Percentiles rank a stretch among this genome's conserved stretches.
These are phyloP conservation scores for Fraxinus platypoda DNA, from an alignment of 305 asterid species.

Conservation along the genomic window DNA sequence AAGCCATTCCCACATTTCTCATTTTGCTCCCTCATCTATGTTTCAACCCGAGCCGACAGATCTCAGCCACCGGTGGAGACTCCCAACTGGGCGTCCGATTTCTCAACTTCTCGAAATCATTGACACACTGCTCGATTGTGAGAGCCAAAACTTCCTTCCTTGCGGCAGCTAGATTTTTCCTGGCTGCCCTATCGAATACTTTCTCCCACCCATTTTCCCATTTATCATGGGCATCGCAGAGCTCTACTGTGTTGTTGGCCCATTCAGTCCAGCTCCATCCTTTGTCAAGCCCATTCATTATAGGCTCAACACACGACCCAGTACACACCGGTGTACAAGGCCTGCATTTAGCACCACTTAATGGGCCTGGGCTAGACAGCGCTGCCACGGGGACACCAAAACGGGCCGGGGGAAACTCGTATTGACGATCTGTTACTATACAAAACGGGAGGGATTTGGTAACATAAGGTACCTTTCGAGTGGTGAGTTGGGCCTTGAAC, in stretches of 20 bases:
- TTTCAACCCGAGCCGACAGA: constrained; percentile 56
- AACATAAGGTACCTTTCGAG: constrained; percentile 40
- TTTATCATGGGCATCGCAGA: constrained; percentile 67
- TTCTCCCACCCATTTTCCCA: constrained; percentile 82
- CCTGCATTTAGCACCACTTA: constrained; percentile 83
- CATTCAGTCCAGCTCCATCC: constrained; percentile 93
- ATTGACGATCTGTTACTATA: constrained; percentile 66
- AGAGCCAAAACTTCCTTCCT: constrained; percentile 48
- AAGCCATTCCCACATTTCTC: constrained; percentile 5
- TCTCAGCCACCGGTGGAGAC: constrained; percentile 52
- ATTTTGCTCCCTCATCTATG: constrained; percentile 10
- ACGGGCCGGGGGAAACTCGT: constrained; percentile 54
- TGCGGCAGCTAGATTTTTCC: constrained; percentile 40
- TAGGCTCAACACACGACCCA: constrained; percentile 56
- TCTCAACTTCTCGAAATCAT: constrained; percentile 50
- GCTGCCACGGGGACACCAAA: constrained; percentile 79
- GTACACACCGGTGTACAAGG: constrained; percentile 67
- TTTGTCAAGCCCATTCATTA: constrained; percentile 46
- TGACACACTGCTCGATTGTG: constrained; percentile 50
- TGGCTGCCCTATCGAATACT: constrained; percentile 50
- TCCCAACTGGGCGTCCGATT: constrained; percentile 56
- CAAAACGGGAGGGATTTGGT: constrained; percentile 68
- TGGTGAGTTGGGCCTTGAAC: constrained; percentile 73
- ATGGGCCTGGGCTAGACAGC: constrained; percentile 68
- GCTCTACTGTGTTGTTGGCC: constrained; percentile 51